Base-by-base conservation (phyloP, 1,284 basidiomycete genomes). In the Cystobasidium slooffiae region DNA sequence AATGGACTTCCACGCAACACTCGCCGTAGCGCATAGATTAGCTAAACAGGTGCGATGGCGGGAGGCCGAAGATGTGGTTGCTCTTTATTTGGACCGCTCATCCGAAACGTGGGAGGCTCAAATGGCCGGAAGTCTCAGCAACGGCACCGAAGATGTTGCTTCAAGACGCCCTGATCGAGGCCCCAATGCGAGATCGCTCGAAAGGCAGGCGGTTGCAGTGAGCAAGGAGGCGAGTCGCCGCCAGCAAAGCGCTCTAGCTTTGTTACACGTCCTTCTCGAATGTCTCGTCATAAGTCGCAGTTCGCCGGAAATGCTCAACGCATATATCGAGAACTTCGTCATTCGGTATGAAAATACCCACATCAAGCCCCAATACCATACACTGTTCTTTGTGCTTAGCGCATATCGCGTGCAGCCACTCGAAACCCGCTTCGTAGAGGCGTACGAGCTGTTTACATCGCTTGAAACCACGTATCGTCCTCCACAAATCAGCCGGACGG, bases 21-120 rank as follows among this genome's bases (percentile, higher is more conserved):
- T 65, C 18, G 70, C 37, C 37, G 44, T 73, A 41, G 63, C 62
- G 14, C 70, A 73, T 22, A 49, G 70, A 24, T 53, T 73, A 37
- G 62, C 55, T n/a, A 73, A 73, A 22, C 70, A 73, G 44, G 3
- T 47, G 20, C 51, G 70, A 14, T 73, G 70, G 70, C 51, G 55
- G n/a, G 70, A 73, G 43, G 70, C 70, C 18, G 63, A 65, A 41
- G 70, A 73, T 37, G 63, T 73, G 6, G 70, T 62, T 10, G 63
- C 62, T 16, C 20, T 65, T 7, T 73, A 61, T 47, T 31, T 65
- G 22, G 70, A 73, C 46, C 49, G 63, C 6, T n/a, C 63, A 31
- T 31, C 31, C 10, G 66, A 37, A 24, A 47, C 39, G 5, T 68
- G 53, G 52, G 52, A 68, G 7, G 31, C 37, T 14, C 18, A 43